These are phyloP conservation scores for Malassezia nana DNA, from an alignment of 1,284 basidiomycete species.

Conservation along the genomic window DNA sequence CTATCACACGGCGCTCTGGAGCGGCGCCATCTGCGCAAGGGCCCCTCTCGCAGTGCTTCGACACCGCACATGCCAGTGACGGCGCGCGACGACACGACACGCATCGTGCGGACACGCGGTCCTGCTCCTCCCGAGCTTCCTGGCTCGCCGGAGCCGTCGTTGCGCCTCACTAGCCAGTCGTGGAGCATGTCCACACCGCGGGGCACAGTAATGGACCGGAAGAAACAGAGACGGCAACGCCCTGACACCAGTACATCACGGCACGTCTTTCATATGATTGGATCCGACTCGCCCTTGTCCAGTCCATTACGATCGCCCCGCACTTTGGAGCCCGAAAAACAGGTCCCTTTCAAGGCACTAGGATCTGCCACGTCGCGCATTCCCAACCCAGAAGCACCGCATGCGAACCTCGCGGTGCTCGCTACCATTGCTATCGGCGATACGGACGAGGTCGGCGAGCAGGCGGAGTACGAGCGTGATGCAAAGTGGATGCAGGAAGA, in stretches of 20 bases:
- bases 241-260: not conserved
- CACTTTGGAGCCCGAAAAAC: not conserved
- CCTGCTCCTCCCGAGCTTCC: not conserved
- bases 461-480: not conserved
- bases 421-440: constrained; percentile 1
- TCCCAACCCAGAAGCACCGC: not conserved
- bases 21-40: not conserved
- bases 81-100: not conserved
- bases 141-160: not conserved
- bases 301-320: not conserved
- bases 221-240: not conserved
- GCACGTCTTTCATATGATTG: not conserved
- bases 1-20: not conserved
- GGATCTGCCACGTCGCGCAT: not conserved
- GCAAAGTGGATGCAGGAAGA: constrained; percentile 10
- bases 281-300: not conserved
- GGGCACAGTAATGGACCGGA: not conserved
- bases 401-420: not conserved
- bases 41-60: not conserved
- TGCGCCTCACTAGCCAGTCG: not conserved
- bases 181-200: constrained; percentile 2
- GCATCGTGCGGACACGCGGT: not conserved
- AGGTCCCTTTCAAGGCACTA: constrained; percentile 7
- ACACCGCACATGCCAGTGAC: not conserved
- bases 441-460: not conserved